A percentile compares a stretch with the other conserved stretches of the same genome.
Evolutionary conservation across 2,329 filamentous ascomycete genomes (phyloP).

Genomic region (Claviceps sp.): DNA sequence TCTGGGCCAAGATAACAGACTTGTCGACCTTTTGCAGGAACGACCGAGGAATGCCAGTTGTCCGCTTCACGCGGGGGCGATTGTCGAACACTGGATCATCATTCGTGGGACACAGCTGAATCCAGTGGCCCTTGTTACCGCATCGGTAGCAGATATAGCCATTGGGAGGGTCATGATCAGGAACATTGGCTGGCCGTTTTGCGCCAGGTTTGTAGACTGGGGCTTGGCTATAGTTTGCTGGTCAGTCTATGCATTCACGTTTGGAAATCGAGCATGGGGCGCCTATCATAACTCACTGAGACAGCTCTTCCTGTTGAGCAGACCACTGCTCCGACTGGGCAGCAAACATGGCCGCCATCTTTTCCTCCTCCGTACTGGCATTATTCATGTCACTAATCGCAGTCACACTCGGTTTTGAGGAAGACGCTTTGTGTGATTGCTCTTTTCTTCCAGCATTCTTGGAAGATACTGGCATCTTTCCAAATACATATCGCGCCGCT

Average conservation of each 20-base stretch:
- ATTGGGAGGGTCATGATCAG: slow-evolving; percentile 82
- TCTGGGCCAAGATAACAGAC: slow-evolving; percentile 59
- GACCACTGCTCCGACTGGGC: slow-evolving; percentile 86
- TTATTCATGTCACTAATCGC: slow-evolving; percentile 55
- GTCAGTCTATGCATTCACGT: slow-evolving; percentile 17
- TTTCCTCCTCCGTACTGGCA: slow-evolving; percentile 85
- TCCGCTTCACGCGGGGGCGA: slow-evolving; percentile 83
- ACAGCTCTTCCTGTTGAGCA: slow-evolving; percentile 84
- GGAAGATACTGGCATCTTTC: slow-evolving; percentile 83
- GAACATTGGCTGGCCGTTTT: slow-evolving; percentile 63
- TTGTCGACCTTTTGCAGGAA: slow-evolving; percentile 95
- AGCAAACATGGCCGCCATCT: slow-evolving; percentile 82
- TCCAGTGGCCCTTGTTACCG: slow-evolving; percentile 98
- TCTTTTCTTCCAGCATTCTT: slow-evolving; percentile 64
- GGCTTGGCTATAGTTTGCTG: slow-evolving; percentile 34
- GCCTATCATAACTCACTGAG: slow-evolving; percentile 43
- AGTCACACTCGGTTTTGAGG: slow-evolving; percentile 41
- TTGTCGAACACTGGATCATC: slow-evolving; percentile 94
- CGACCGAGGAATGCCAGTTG: slow-evolving; percentile 89
- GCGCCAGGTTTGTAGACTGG: slow-evolving; percentile 45
- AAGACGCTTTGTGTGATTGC: slow-evolving; percentile 42
- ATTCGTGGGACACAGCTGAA: slow-evolving; percentile 95
- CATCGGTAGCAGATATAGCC: slow-evolving; percentile 96
- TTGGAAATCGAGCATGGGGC: background rate
- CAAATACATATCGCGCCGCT: slow-evolving; percentile 88